Evolutionary conservation across 2,329 filamentous ascomycete genomes (phyloP).

Genomic region (Claviceps sp.): DNA sequence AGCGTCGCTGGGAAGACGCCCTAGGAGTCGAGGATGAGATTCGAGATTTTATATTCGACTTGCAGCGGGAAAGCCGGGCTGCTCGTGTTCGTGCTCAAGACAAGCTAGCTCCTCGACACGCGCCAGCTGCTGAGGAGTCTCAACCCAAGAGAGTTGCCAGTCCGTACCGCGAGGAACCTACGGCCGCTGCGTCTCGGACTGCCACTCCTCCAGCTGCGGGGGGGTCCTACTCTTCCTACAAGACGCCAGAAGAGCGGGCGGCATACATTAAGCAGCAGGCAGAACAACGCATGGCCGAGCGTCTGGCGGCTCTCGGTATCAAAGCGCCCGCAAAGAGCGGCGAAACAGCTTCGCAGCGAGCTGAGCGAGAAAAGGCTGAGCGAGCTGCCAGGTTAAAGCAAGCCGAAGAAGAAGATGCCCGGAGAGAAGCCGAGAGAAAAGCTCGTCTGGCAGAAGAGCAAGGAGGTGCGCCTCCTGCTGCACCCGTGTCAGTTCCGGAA

Average conservation of each 20-base stretch:
- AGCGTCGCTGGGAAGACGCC: constrained; percentile 87
- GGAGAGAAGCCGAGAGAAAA: constrained; percentile 77
- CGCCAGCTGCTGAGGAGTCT: constrained; percentile 28
- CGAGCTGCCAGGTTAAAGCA: constrained; percentile 75
- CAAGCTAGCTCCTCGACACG: constrained; percentile 31
- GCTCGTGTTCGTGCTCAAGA: constrained; percentile 53
- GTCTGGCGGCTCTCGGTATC: constrained; percentile 83
- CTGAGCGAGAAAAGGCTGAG: constrained; percentile 79
- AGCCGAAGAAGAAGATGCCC: constrained; percentile 88
- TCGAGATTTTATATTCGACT: constrained; percentile 93
- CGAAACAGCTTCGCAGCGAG: constrained; percentile 70
- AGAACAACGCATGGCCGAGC: constrained; percentile 91
- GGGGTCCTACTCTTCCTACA: constrained; percentile 68
- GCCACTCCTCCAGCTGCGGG: constrained; percentile 32
- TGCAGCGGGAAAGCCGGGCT: constrained; percentile 75
- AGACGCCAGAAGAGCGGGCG: constrained; percentile 84
- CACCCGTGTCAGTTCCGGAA: constrained; percentile 39
- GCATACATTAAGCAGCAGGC: constrained; percentile 96
- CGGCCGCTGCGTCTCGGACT: constrained; percentile 36
- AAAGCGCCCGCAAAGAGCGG: constrained; percentile 67
- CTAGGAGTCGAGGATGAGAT: constrained; percentile 94
- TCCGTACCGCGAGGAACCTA: constrained; percentile 39
- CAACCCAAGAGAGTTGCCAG: constrained; percentile 24
- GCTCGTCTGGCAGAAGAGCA: constrained; percentile 71
- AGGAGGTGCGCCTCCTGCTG: constrained; percentile 40